A percentile compares a stretch with the other conserved stretches of the same genome.
Evolutionary conservation across 2,329 filamentous ascomycete genomes (phyloP).

Genomic region (Botrytis cinerea): DNA sequence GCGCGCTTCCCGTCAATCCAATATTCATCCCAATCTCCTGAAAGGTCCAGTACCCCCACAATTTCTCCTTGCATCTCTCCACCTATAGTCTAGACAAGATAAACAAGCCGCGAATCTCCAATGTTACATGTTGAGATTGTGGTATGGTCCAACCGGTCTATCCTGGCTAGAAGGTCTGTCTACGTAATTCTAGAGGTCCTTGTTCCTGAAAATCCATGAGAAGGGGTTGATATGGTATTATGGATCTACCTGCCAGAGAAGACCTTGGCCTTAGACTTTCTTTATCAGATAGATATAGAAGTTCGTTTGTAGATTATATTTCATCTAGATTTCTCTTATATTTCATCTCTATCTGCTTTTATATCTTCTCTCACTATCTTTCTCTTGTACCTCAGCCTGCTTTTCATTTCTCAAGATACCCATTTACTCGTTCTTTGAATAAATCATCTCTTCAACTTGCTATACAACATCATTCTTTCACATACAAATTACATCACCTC

Average conservation of each 20-base stretch:
- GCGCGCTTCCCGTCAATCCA: constrained; percentile 13
- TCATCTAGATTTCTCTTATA: not conserved
- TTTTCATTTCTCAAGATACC: constrained; percentile 12
- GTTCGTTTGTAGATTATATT: constrained; percentile 8
- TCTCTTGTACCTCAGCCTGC: not conserved
- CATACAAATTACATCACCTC: not conserved
- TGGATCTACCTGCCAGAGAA: constrained; percentile 3
- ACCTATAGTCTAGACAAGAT: constrained; percentile 10
- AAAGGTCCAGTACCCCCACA: constrained; percentile 10
- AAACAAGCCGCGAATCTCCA: constrained; percentile 14
- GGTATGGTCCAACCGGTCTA: not conserved
- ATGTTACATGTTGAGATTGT: constrained; percentile 20
- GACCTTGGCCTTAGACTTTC: not conserved
- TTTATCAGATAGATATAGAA: not conserved
- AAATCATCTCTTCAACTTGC: not conserved
- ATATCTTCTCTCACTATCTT: not conserved
- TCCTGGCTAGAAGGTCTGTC: not conserved
- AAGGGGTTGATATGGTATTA: constrained; percentile 10
- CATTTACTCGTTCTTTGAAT: not conserved
- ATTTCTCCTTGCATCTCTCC: constrained; percentile 10
- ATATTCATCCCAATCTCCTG: constrained; percentile 2
- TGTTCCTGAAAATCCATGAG: constrained; percentile 3
- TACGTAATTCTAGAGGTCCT: constrained; percentile 19
- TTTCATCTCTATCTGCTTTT: constrained; percentile 2
- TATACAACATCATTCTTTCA: not conserved